A percentile compares a stretch with the other conserved stretches of the same genome.
These are phyloP conservation scores for Penicillium sp. DNA, from an alignment of 2,329 filamentous ascomycete genomes.

Conservation along the genomic window DNA sequence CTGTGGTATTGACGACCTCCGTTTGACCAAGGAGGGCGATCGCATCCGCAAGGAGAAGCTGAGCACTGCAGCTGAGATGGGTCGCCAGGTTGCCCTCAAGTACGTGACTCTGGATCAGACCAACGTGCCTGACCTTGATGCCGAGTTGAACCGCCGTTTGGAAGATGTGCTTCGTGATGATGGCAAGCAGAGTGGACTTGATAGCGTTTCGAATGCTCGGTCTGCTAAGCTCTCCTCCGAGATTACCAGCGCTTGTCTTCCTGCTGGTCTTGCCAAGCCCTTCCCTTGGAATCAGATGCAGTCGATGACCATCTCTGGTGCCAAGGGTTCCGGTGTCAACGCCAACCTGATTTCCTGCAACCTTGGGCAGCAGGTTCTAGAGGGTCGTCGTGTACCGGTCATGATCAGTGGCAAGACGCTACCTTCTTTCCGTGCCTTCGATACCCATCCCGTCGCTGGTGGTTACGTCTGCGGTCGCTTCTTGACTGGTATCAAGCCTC, in stretches of 20 bases:
- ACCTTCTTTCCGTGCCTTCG: slow-evolving; percentile 90
- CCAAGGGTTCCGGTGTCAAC: slow-evolving; percentile 90
- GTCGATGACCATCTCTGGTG: slow-evolving; percentile 94
- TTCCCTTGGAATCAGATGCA: slow-evolving; percentile 99
- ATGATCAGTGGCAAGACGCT: slow-evolving; percentile 98
- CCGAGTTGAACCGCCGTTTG: slow-evolving; percentile 73
- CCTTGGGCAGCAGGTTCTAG: slow-evolving; percentile 91
- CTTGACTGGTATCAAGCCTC: slow-evolving; percentile 93
- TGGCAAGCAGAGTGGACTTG: slow-evolving; percentile 85
- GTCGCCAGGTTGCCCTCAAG: slow-evolving; percentile 76
- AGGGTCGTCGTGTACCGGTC: slow-evolving; percentile 88
- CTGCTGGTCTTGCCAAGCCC: slow-evolving; percentile 78
- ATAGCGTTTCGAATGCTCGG: slow-evolving; percentile 77
- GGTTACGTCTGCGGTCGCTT: slow-evolving; percentile 96
- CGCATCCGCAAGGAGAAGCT: slow-evolving; percentile 68
- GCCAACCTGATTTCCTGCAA: slow-evolving; percentile 98
- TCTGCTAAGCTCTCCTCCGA: slow-evolving; percentile 71
- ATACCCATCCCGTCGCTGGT: slow-evolving; percentile 84
- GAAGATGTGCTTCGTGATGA: slow-evolving; percentile 92
- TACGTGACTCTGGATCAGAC: slow-evolving; percentile 81
- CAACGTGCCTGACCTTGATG: slow-evolving; percentile 63
- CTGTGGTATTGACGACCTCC: slow-evolving; percentile 94
- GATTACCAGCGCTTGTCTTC: slow-evolving; percentile 79
- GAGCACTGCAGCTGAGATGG: slow-evolving; percentile 66
- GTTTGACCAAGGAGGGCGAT: slow-evolving; percentile 80